These are phyloP conservation scores for Actinomortierella wolfii DNA, from an alignment of 371 early-diverging fungal species.

Conservation along the genomic window DNA sequence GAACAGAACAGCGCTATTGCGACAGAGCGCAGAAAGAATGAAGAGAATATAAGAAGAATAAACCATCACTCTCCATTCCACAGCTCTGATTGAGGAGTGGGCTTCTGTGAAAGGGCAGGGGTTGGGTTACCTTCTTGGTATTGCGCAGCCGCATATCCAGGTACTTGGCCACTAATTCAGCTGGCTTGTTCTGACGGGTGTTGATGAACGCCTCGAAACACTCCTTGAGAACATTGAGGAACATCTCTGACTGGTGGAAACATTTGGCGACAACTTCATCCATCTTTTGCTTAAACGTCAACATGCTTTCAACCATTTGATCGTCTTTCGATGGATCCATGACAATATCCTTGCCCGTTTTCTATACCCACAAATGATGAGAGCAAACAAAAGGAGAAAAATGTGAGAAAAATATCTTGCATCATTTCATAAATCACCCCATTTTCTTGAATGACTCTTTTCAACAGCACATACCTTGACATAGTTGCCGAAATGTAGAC, in stretches of 20 bases:
- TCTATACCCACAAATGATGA: slow-evolving; percentile 44
- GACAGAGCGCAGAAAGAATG: too few relatives aligned
- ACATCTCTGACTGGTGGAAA: slow-evolving; percentile 64
- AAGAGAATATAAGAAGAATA: too few relatives aligned
- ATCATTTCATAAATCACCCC: background rate
- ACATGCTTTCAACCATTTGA: slow-evolving; percentile 68
- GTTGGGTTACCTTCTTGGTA: slow-evolving; percentile 50
- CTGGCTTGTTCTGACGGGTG: slow-evolving; percentile 81
- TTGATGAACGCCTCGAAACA: slow-evolving; percentile 90
- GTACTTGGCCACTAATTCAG: slow-evolving; percentile 87
- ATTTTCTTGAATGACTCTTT: background rate
- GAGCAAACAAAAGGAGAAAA: slow-evolving; percentile 8
- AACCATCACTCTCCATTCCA: too few relatives aligned
- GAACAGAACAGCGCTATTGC: too few relatives aligned
- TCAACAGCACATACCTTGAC: slow-evolving; percentile 49
- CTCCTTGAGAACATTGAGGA: slow-evolving; percentile 75
- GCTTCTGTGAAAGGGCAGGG: too few relatives aligned
- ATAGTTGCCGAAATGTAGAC: slow-evolving; percentile 42
- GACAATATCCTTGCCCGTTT: slow-evolving; percentile 64
- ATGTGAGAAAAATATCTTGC: background rate
- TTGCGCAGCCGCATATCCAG: slow-evolving; percentile 67
- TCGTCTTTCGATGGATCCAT: slow-evolving; percentile 58
- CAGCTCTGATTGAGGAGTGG: too few relatives aligned
- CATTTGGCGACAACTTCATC: slow-evolving; percentile 63
- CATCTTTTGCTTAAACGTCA: slow-evolving; percentile 71